A percentile compares a stretch with the other conserved stretches of the same genome.
Conservation (phyloP, 495 filamentous ascomycete species). For the Lepidopterella palustris region DNA sequence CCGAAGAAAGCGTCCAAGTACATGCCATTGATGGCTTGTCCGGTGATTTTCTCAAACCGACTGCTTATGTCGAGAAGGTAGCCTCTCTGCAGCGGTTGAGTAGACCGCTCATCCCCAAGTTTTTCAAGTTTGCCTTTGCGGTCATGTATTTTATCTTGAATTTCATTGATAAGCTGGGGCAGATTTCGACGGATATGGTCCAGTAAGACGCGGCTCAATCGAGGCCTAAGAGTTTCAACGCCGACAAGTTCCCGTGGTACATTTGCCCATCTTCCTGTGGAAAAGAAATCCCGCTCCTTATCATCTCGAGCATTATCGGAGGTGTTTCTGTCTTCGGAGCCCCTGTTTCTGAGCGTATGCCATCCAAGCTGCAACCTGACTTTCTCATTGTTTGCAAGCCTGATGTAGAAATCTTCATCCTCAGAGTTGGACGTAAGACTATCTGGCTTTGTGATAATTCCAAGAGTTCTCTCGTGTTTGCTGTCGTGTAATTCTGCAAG, state of each 20-base stretch:
- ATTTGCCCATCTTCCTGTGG: neutral
- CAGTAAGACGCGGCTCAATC: neutral
- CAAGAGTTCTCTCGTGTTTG: neutral
- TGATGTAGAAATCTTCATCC: neutral
- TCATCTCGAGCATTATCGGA: neutral
- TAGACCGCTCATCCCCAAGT: neutral
- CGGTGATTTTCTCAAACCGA: neutral
- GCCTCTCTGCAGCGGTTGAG: neutral
- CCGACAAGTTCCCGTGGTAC: neutral
- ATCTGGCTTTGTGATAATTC: neutral
- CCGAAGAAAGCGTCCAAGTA: neutral
- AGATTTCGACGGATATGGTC: neutral
- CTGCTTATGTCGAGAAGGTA: neutral
- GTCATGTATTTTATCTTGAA: neutral
- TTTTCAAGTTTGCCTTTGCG: neutral
- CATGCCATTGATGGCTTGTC: neutral
- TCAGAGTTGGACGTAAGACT: neutral
- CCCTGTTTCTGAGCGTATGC: neutral
- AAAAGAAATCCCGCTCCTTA: neutral
- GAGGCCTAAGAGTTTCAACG: neutral
- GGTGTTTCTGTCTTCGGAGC: neutral
- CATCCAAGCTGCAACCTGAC: neutral
- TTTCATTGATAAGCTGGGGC: neutral
- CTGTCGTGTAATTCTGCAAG: neutral
- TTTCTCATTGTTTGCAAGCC: neutral